These are phyloP conservation scores for Wallacemonas sp. DNA, from an alignment of 208 protist species.

Conservation along the genomic window DNA sequence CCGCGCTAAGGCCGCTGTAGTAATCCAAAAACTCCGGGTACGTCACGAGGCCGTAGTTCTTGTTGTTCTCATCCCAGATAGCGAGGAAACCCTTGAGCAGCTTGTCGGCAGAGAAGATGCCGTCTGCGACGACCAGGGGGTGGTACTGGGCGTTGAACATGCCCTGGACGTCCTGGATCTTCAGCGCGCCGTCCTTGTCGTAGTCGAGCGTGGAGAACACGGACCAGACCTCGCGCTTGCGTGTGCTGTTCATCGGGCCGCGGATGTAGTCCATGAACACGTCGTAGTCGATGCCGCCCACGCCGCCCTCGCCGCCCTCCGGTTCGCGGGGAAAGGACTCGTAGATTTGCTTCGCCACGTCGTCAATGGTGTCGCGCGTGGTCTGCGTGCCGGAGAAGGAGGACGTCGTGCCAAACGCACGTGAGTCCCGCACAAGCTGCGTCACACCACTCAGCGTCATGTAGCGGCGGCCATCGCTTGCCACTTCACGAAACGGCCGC, in stretches of 20 bases:
- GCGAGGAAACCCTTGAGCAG: conserved; percentile 83
- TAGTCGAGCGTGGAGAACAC: conserved; percentile 87
- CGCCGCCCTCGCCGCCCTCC: conserved; percentile 15
- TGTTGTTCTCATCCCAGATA: conserved; percentile 84
- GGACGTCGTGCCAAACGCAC: conserved; percentile 42
- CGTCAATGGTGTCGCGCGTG: conserved; percentile 32
- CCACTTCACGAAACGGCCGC: conserved; percentile 70
- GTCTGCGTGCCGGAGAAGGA: conserved; percentile 47
- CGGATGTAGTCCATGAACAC: conserved; percentile 86
- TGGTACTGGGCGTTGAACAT: conserved; percentile 84
- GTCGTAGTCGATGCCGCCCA: conserved; percentile 73
- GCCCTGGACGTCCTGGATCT: conserved; percentile 78
- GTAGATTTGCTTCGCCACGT: conserved; percentile 50
- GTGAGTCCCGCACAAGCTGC: conserved; percentile 71
- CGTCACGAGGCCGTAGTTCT: conserved; percentile 74
- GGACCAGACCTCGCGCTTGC: conserved; percentile 79
- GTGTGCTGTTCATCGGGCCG: conserved; percentile 76
- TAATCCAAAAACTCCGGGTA: conserved; percentile 92
- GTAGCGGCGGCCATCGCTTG: conserved; percentile 78
- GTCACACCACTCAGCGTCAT: conserved; percentile 72
- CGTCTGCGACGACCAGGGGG: conserved; percentile 75
- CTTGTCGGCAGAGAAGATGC: conserved; percentile 73
- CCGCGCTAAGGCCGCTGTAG: conserved; percentile 90
- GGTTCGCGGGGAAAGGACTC: conserved; percentile 72
- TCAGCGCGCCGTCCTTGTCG: conserved; percentile 72